These are phyloP conservation scores for Pestalotiopsis sp. DNA, from an alignment of 2,329 filamentous ascomycete genomes.

Conservation along the genomic window DNA sequence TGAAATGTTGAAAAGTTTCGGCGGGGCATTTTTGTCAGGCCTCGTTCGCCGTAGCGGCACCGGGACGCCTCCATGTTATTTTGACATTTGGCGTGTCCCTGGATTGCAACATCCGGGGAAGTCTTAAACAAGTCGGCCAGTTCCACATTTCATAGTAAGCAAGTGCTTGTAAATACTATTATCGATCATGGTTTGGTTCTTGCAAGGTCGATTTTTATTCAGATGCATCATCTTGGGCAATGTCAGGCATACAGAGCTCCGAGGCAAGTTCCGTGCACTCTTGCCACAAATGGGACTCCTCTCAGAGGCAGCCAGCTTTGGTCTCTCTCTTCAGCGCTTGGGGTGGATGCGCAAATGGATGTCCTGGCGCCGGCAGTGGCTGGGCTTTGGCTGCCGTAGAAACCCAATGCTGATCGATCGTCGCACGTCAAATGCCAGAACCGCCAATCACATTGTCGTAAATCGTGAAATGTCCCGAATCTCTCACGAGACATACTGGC, in stretches of 20 bases:
- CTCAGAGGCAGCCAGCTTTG: too few relatives aligned
- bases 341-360: not conserved
- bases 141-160: too few relatives aligned
- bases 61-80: not conserved
- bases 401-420: not conserved
- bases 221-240: too few relatives aligned
- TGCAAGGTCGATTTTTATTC: too few relatives aligned
- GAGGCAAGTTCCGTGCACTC: too few relatives aligned
- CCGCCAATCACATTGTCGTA: not conserved
- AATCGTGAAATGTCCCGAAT: not conserved
- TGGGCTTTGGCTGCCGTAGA: not conserved
- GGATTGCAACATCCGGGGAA: too few relatives aligned
- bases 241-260: too few relatives aligned
- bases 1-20: constrained; percentile 1
- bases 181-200: too few relatives aligned
- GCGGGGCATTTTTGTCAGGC: constrained; percentile 4
- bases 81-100: not conserved
- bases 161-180: too few relatives aligned
- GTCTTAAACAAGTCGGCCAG: too few relatives aligned
- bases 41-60: not conserved
- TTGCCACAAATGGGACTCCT: too few relatives aligned
- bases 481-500: not conserved
- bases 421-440: not conserved
- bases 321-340: not conserved
- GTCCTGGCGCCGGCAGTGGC: not conserved